Conservation (phyloP, 306 rosid species). For the Acacia melanoxylon region DNA sequence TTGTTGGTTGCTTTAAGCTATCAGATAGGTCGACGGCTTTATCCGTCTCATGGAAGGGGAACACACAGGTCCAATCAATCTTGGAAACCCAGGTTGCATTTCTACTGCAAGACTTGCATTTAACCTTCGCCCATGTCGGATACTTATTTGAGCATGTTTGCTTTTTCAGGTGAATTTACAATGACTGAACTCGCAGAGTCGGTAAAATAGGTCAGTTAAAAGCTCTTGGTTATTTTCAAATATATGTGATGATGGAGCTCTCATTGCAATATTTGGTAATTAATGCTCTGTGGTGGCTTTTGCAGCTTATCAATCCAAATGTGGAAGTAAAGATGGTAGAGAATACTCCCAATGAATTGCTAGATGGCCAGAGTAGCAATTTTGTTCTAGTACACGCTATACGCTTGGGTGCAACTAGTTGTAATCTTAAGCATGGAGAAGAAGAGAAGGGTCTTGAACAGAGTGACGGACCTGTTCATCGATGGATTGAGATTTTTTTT, state of each 20-base stretch:
- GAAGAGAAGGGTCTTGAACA: too few species aligned
- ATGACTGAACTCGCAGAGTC: conserved; percentile 93
- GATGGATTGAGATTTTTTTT: too few species aligned
- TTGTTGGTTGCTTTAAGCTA: not conserved
- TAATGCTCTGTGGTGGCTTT: conserved; percentile 10
- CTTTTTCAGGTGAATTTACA: conserved; percentile 86
- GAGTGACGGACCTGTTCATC: too few species aligned
- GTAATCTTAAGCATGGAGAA: too few species aligned
- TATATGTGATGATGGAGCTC: not conserved
- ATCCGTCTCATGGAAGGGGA: conserved; percentile 81
- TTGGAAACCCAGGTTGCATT: conserved; percentile 81
- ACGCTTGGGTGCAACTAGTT: too few species aligned
- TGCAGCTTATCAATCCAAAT: conserved; percentile 70
- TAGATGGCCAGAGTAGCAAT: too few species aligned
- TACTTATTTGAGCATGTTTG: conserved; percentile 11
- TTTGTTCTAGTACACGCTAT: too few species aligned
- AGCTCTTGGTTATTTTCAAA: conserved; percentile 10
- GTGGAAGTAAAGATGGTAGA: conserved; percentile 73
- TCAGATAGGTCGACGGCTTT: conserved; percentile 71
- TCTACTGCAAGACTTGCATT: not conserved
- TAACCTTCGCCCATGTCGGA: not conserved
- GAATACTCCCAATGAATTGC: conserved; percentile 92
- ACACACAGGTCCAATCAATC: conserved; percentile 78
- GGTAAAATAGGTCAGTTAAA: conserved; percentile 78
- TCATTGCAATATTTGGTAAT: not conserved